These are phyloP conservation scores for Achaetomium macrosporum DNA, from an alignment of 2,329 filamentous ascomycete species.

Conservation along the genomic window DNA sequence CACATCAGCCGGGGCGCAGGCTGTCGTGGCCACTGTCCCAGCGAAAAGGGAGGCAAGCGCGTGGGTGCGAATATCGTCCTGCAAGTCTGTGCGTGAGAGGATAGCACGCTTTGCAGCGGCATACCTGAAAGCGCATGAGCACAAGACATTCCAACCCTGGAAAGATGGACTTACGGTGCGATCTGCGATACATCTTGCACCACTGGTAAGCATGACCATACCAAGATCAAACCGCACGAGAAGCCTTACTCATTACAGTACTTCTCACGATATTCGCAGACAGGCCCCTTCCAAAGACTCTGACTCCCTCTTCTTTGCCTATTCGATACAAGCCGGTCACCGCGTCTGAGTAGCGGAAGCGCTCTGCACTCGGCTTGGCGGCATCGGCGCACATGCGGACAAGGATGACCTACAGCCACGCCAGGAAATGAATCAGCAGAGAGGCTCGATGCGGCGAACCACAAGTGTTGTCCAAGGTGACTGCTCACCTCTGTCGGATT, in stretches of 20 bases:
- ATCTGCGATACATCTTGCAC: slow-evolving; percentile 6
- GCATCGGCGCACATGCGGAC: slow-evolving; percentile 23
- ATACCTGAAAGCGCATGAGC: slow-evolving; percentile 8
- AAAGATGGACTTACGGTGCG: background rate
- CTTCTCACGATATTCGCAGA: slow-evolving; percentile 22
- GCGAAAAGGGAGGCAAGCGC: slow-evolving; percentile 16
- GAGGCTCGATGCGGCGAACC: too few species aligned
- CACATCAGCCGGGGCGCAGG: slow-evolving; percentile 21
- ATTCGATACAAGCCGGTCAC: slow-evolving; percentile 17
- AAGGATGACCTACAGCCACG: slow-evolving; percentile 16
- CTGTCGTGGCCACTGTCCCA: slow-evolving; percentile 20
- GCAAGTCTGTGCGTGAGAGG: slow-evolving; percentile 11
- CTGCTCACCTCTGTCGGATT: slow-evolving; percentile 19
- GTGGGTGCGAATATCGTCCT: slow-evolving; percentile 22
- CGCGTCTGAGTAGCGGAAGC: slow-evolving; percentile 18
- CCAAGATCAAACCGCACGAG: background rate
- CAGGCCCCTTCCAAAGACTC: slow-evolving; percentile 19
- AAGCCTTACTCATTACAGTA: slow-evolving; percentile 21
- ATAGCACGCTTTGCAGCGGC: slow-evolving; percentile 17
- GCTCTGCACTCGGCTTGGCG: slow-evolving; percentile 19
- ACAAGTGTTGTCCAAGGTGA: too few species aligned
- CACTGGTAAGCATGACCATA: background rate
- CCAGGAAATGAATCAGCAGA: background rate
- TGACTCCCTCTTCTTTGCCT: slow-evolving; percentile 18
- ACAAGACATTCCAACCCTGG: background rate